Base-by-base conservation (phyloP, 2,329 filamentous ascomycete genomes). In the Alternaria hordeiaustralica region DNA sequence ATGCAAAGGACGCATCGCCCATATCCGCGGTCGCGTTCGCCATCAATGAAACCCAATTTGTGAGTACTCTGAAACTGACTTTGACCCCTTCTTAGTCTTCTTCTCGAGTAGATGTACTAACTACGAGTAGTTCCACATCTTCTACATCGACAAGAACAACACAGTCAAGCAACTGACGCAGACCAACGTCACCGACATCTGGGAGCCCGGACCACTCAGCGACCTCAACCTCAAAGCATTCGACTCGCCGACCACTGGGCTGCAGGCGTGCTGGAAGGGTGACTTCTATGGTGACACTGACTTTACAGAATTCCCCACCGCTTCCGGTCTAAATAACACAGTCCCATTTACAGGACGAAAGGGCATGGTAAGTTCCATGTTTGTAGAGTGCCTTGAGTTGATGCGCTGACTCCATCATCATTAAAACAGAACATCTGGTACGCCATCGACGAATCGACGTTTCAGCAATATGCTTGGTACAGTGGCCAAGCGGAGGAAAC, bases 161-260 rank as follows among this genome's bases (percentile, higher is more conserved):
- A 75, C 66, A 3, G 62, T 84, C 30, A 75, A 75, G 36, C 82
- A 84, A 65, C 70, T 79, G 18, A 75, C 72, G 3, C 80, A 81
- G 57, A 75, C 72, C 45, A 83, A 83, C 60, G 71, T 73, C 10
- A 79, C 80, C 41, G 63, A 69, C 21, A 64, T 83, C 15, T 84
- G 82, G 82, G 56, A 68, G 15, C 72, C 80, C 12, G 83, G 82
- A 0, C 62, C 78, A 66, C 58, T 78, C 12, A 76, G 90, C 71
- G 92, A 97, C 78, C 90, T 93, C 67, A 93, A 96, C 66, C 87
- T 93, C 43, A 90, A 96, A 67, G 91, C 90, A 69, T 96, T 96
- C 79, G 95, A 98, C 82, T 91, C 93, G 2, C 98, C 98, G 73
- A 89, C 92, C 2, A 91, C 97, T 51, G 96, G 96, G 3, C 82